Percentiles rank a stretch among this genome's conserved stretches.
phyloP scores from a whole-genome alignment of 139 green algal genomes.

The Gonium pectorale region DNA sequence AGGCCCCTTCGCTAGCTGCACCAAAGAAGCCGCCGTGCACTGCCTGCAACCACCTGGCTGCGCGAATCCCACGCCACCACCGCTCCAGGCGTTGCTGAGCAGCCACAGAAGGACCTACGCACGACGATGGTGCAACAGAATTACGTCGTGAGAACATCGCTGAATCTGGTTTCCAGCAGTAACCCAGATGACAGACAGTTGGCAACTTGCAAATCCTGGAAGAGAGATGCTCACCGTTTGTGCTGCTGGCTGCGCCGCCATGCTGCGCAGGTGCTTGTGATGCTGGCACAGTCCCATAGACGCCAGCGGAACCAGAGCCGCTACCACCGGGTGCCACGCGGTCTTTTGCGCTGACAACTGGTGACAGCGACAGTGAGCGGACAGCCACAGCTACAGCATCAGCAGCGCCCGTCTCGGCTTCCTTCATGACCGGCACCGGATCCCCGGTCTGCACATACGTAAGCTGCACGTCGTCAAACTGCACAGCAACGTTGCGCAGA shows the following conservation, averaged over 20 bases:
- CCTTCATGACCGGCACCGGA: background rate
- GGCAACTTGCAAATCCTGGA: too few relatives aligned
- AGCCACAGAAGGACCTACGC: background rate
- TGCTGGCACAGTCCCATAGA: too few relatives aligned
- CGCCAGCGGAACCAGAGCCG: too few relatives aligned
- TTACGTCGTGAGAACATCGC: background rate
- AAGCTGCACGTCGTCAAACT: background rate
- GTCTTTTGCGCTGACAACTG: background rate
- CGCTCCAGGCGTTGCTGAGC: background rate
- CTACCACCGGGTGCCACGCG: too few relatives aligned
- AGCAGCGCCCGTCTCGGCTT: background rate
- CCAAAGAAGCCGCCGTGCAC: background rate
- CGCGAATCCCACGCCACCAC: background rate
- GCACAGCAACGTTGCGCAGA: conserved; percentile 30
- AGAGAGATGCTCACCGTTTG: too few relatives aligned
- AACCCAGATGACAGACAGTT: too few relatives aligned
- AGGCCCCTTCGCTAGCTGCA: background rate
- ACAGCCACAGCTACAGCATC: background rate
- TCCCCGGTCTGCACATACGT: conserved; percentile 44
- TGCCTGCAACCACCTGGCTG: background rate
- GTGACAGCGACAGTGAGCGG: conserved; percentile 1
- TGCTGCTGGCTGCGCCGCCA: too few relatives aligned
- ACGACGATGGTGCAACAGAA: too few relatives aligned
- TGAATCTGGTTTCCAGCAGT: too few relatives aligned
- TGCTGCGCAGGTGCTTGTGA: too few relatives aligned